Evolutionary conservation across 2,329 filamentous ascomycete genomes (phyloP), one percentile per base, ranked within the genome.

Genomic region (Aspergillus fijiensis): DNA sequence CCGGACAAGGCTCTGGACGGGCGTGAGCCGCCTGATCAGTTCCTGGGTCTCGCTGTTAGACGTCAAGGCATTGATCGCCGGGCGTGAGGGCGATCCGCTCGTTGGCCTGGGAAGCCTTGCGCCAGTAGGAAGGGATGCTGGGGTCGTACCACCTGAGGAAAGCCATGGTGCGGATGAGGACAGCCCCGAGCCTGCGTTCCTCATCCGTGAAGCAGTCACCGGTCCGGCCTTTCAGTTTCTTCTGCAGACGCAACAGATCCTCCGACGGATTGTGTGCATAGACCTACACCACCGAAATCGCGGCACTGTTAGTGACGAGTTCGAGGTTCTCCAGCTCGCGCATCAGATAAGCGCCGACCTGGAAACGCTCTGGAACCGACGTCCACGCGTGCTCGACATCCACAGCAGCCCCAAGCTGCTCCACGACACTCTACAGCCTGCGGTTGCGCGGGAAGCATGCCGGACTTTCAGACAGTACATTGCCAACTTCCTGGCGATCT

Each of bases 231-330:
- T 73, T 51, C 64, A 63, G n/a, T 75, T 75, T 60, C 73, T 71
- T 51, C 60, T 71, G 3, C 65, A 70, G 58, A 69, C 73, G 4
- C 73, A 75, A 53, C 73, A 75, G 58, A 63, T 75, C 19, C 69
- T 71, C 35, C 69, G 73, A 2, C 72, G 73, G 2, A 75, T 75
- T 11, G 67, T 75, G 42, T 65, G 63, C 47, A 73, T 76, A 31
- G 73, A 76, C 59, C 65, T 76, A 19, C 74, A 76, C 57, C 74
- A 76, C 58, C 74, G 74, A 61, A 74, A 68, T 23, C 72, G 74
- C 5, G 74, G 74, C 39, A 75, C 74, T 1, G 67, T 76, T 14
- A 70, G 66, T 33, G 74, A 76, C 57, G 74, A 76, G 61, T 75
- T 73, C 29, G 74, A 76, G 59, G 74, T 76, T 25, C 69, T 76